Conservation (phyloP, 257 asterid species). For the Lycium barbarum region DNA sequence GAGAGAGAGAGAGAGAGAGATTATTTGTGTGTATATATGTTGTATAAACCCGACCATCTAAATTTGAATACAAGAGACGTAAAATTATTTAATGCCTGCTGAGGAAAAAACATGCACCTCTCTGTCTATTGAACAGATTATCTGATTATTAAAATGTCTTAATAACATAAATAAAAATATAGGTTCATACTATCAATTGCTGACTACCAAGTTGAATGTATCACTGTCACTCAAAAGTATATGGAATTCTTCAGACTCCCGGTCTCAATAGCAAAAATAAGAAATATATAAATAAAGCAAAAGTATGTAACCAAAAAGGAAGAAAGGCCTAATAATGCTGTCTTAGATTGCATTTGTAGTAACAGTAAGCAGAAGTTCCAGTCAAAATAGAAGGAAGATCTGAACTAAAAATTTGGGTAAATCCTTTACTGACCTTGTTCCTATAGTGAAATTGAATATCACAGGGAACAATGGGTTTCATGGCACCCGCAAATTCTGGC, state of each 20-base stretch:
- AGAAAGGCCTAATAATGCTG: neutral
- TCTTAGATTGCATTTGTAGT: slow-evolving; percentile 4
- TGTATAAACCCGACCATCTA: neutral
- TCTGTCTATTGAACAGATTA: neutral
- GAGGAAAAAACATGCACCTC: neutral
- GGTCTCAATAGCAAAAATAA: neutral
- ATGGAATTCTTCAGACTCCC: neutral
- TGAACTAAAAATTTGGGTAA: neutral
- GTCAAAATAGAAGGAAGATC: neutral
- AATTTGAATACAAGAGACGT: neutral
- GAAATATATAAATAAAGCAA: slow-evolving; percentile 9
- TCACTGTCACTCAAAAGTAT: slow-evolving; percentile 1
- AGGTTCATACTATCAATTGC: neutral
- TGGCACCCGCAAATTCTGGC: slow-evolving; percentile 52
- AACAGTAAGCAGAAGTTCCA: neutral
- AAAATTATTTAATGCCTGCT: neutral
- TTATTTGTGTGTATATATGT: neutral
- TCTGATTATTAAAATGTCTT: neutral
- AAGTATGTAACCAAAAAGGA: neutral
- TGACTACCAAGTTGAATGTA: neutral
- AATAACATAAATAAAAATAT: neutral
- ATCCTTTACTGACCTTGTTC: slow-evolving; percentile 68
- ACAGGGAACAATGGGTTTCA: slow-evolving; percentile 93
- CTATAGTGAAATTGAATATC: slow-evolving; percentile 86
- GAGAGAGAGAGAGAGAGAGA: too few species aligned